These are phyloP conservation scores for Toxicodendron radicans DNA, from an alignment of 345 rosid genomes.

Conservation along the genomic window DNA sequence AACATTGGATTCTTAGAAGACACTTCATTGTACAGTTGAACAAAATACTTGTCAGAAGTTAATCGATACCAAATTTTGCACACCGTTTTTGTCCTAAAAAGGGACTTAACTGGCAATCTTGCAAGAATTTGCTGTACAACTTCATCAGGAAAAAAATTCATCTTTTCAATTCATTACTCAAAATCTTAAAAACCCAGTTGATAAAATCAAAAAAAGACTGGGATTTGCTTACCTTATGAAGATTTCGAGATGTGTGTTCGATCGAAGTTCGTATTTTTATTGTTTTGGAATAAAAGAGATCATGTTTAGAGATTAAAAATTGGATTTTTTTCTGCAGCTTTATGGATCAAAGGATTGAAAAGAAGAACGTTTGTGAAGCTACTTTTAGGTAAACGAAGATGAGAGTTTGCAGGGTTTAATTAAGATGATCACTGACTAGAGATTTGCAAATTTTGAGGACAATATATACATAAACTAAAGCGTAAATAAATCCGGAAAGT, in stretches of 20 bases:
- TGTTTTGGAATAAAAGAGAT: neutral
- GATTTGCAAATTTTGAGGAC: neutral
- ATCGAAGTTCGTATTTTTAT: neutral
- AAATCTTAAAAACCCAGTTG: neutral
- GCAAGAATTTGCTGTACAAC: constrained; percentile 66
- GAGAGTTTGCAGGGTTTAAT: neutral
- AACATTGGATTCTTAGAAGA: constrained; percentile 53
- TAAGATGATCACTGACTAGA: neutral
- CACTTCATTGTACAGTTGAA: constrained; percentile 46
- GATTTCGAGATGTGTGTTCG: constrained; percentile 5
- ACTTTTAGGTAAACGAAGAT: neutral
- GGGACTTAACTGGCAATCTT: constrained; percentile 72
- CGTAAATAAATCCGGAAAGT: too few relatives aligned
- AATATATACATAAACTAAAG: too few relatives aligned
- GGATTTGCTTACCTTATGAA: constrained; percentile 20
- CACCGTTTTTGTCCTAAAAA: constrained; percentile 64
- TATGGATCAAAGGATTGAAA: neutral
- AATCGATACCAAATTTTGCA: constrained; percentile 74
- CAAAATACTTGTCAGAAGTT: constrained; percentile 59
- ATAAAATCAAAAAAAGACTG: neutral
- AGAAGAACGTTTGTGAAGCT: neutral
- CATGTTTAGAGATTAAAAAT: neutral
- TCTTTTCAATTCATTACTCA: constrained; percentile 24
- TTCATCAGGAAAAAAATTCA: constrained; percentile 65
- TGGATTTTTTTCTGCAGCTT: neutral